phyloP scores from a whole-genome alignment of 2,329 filamentous ascomycete species.

The Intubia oerlemansii region DNA sequence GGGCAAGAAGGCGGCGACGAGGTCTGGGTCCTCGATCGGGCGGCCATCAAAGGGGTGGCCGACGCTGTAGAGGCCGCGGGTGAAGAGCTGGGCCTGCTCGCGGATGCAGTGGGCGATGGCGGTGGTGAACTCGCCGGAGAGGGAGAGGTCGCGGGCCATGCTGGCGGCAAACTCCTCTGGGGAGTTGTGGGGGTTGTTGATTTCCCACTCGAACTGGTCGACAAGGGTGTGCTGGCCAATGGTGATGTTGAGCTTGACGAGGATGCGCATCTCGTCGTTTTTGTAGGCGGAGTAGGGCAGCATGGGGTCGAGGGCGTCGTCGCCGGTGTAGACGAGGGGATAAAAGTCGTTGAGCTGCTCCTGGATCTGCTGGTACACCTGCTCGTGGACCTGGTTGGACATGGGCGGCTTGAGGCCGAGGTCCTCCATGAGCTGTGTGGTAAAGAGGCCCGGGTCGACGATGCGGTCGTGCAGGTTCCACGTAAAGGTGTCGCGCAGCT shows the following conservation, averaged over 20 bases:
- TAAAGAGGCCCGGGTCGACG: constrained; percentile 60
- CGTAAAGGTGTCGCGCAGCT: constrained; percentile 89
- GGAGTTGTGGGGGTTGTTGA: constrained; percentile 84
- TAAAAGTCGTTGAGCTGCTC: constrained; percentile 90
- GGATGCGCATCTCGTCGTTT: constrained; percentile 94
- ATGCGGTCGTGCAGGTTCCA: constrained; percentile 94
- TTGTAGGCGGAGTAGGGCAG: constrained; percentile 88
- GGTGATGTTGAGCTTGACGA: constrained; percentile 92
- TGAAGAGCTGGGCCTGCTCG: constrained; percentile 88
- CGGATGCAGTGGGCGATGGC: constrained; percentile 96
- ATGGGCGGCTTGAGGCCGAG: constrained; percentile 58
- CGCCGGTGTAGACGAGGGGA: constrained; percentile 73
- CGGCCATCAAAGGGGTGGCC: constrained; percentile 90
- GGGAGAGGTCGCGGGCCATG: constrained; percentile 75
- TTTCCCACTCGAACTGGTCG: constrained; percentile 98
- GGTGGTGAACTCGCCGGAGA: constrained; percentile 89
- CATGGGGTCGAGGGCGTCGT: constrained; percentile 76
- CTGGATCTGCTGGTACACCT: constrained; percentile 47
- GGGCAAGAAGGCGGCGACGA: constrained; percentile 66
- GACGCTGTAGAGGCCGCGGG: constrained; percentile 76
- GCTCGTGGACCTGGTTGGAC: constrained; percentile 38
- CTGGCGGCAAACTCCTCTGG: constrained; percentile 82
- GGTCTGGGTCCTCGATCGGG: constrained; percentile 77
- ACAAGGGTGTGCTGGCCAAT: constrained; percentile 86
- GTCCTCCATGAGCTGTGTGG: constrained; percentile 78